Percentiles rank a stretch among this genome's conserved stretches.
phyloP scores from a whole-genome alignment of 768 basidiomycete genomes.

The Termitomyces sp. region DNA sequence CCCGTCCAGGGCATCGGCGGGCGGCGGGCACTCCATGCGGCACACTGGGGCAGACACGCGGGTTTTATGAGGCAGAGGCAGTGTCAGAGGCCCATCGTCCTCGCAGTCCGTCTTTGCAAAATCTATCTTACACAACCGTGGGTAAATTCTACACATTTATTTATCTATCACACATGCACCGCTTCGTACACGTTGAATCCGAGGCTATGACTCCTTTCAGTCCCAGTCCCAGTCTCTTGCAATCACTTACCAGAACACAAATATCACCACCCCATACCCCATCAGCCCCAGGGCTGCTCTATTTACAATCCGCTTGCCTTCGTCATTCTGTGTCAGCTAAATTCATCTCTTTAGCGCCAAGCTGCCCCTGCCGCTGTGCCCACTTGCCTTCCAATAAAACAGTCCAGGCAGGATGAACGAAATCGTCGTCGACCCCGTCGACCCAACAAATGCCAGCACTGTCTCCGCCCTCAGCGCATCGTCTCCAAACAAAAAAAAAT shows the following conservation, averaged over 20 bases:
- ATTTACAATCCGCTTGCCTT: conserved; percentile 48
- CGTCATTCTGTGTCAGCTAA: conserved; percentile 65
- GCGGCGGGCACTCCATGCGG: neutral
- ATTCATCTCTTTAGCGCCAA: neutral
- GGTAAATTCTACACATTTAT: conserved; percentile 25
- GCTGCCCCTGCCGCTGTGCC: conserved; percentile 9
- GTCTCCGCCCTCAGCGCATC: conserved; percentile 9
- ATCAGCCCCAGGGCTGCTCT: conserved; percentile 63
- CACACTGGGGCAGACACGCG: too few relatives aligned
- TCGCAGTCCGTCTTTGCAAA: neutral
- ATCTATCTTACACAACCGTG: conserved; percentile 27
- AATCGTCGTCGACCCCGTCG: conserved; percentile 95
- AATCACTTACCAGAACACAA: conserved; percentile 81
- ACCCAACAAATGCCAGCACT: conserved; percentile 96
- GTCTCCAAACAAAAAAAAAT: neutral
- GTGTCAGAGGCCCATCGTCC: neutral
- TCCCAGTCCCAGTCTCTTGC: neutral
- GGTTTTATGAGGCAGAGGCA: too few relatives aligned
- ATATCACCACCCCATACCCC: conserved; percentile 74
- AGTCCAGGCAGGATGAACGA: conserved; percentile 94
- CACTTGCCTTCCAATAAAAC: conserved; percentile 84
- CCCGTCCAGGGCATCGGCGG: conserved; percentile 22
- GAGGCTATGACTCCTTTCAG: conserved; percentile 43
- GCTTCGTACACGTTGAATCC: conserved; percentile 78
- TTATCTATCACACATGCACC: conserved; percentile 26